Evolutionary conservation across 768 basidiomycete species (phyloP), one percentile per base, ranked within the genome.

Genomic region (Psilocybe sp.): DNA sequence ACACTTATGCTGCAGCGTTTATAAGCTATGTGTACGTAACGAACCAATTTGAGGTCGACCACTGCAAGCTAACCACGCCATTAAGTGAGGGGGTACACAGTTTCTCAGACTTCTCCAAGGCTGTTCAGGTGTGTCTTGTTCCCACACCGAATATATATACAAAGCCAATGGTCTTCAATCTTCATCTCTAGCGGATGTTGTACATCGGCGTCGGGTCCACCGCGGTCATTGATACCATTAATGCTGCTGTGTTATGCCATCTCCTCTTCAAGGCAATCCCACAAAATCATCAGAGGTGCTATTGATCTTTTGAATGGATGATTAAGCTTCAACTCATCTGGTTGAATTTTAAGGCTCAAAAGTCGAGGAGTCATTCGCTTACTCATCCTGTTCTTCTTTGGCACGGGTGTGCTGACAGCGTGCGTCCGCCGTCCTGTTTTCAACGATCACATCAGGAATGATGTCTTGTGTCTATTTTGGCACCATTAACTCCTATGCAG

Each of bases 321-420:
- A 28, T n/a, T 6, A 6, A 47, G n/a, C 33, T 19, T 15, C 4
- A 23, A 32, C n/a, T 45, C 14, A 47, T 13, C 8, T 28, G 3
- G 23, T 11, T 16, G 3, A 11, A 23, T 37, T 4, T 39, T 16
- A 1, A 35, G 23, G 14, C 2, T 46, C 13, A 54, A 46, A 31
- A 47, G 48, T 14, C 34, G 49, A 15, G 36, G 46, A 34, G 46
- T 44, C 8, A 20, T 53, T 32, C 47, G 34, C 38, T 56, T 40
- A 20, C n/a, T 56, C 4, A 20, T 51, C 10, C 23, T 56, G 36
- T 56, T 56, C 28, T 56, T 53, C 18, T 5, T 56, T 4, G 55
- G 52, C 4, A 53, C 51, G 3, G 55, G 55, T 0, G 33, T 56
- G 11, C 15, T 52, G 12, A 56, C 49, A 20, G 55, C 55, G 55